Evolutionary conservation across 495 filamentous ascomycete species (phyloP).

Genomic region (Neurospora sublineolata): DNA sequence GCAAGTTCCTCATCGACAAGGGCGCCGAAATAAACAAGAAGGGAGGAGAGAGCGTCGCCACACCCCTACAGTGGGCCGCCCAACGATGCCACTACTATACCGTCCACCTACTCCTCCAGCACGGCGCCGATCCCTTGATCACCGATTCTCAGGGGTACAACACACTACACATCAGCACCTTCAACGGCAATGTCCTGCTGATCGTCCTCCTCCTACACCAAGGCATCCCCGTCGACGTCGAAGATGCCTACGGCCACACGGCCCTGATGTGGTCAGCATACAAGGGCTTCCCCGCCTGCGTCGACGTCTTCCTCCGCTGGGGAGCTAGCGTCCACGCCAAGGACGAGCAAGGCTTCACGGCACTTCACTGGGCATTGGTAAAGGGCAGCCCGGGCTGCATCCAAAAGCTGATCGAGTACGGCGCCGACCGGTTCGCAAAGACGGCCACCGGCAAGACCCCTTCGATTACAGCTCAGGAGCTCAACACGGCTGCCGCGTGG

Average conservation of each 20-base stretch:
- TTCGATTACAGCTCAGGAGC: conserved; percentile 70
- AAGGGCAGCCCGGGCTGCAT: conserved; percentile 79
- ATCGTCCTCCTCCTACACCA: conserved; percentile 79
- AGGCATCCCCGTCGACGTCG: conserved; percentile 82
- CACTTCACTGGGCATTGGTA: conserved; percentile 92
- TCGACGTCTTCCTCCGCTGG: conserved; percentile 90
- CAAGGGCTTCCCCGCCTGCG: conserved; percentile 82
- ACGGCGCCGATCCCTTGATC: conserved; percentile 81
- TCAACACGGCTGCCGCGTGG: conserved; percentile 76
- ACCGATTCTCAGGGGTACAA: conserved; percentile 93
- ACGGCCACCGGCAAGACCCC: conserved; percentile 84
- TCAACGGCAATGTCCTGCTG: conserved; percentile 91
- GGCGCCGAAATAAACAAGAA: conserved; percentile 90
- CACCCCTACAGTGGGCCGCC: conserved; percentile 92
- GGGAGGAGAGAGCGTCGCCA: conserved; percentile 86
- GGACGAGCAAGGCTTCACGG: conserved; percentile 85
- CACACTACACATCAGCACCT: conserved; percentile 88
- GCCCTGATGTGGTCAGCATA: conserved; percentile 97
- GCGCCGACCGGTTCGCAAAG: conserved; percentile 78
- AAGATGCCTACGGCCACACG: conserved; percentile 82
- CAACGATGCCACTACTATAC: conserved; percentile 85
- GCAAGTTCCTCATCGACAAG: conserved; percentile 81
- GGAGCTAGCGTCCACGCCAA: conserved; percentile 83
- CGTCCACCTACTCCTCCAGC: conserved; percentile 61
- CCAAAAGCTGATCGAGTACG: conserved; percentile 86